Evolutionary conservation across 495 filamentous ascomycete species (phyloP).

Genomic region (Aspergillus steynii): DNA sequence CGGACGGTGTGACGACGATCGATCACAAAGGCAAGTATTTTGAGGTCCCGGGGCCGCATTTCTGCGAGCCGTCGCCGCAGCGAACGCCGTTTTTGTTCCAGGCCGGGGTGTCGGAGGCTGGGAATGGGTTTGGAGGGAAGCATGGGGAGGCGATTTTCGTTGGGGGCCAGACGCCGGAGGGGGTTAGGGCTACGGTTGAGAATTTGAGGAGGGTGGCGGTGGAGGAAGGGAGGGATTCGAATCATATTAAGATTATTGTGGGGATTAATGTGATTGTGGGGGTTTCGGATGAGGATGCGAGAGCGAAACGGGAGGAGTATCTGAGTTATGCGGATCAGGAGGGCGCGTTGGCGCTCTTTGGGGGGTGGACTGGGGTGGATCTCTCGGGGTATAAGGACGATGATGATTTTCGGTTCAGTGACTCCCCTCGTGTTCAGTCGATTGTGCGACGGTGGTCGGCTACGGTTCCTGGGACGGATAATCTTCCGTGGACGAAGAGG

Average conservation of each 20-base stretch:
- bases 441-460: conserved; percentile 28
- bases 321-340: conserved; percentile 55
- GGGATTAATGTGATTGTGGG: conserved; percentile 49
- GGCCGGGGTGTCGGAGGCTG: conserved; percentile 55
- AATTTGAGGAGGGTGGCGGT: conserved; percentile 48
- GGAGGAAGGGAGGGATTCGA: conserved; percentile 46
- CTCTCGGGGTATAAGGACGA: conserved; percentile 52
- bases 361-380: conserved; percentile 64
- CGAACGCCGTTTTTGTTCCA: conserved; percentile 57
- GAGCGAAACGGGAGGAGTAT: conserved; percentile 50
- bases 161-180: conserved; percentile 47
- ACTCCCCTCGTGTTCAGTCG: conserved; percentile 26
- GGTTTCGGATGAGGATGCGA: conserved; percentile 53
- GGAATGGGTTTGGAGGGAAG: conserved; percentile 54
- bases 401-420: conserved; percentile 48
- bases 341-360: conserved; percentile 59
- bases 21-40: conserved; percentile 61
- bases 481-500: conserved; percentile 56
- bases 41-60: conserved; percentile 55
- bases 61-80: conserved; percentile 58
- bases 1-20: conserved; percentile 51
- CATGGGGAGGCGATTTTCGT: conserved; percentile 61
- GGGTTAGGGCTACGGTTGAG: conserved; percentile 46
- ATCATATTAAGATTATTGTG: conserved; percentile 54
- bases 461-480: conserved; percentile 35